Base-by-base conservation (phyloP, 108 stramenopile species). In the Stephanodiscus minutulus region DNA sequence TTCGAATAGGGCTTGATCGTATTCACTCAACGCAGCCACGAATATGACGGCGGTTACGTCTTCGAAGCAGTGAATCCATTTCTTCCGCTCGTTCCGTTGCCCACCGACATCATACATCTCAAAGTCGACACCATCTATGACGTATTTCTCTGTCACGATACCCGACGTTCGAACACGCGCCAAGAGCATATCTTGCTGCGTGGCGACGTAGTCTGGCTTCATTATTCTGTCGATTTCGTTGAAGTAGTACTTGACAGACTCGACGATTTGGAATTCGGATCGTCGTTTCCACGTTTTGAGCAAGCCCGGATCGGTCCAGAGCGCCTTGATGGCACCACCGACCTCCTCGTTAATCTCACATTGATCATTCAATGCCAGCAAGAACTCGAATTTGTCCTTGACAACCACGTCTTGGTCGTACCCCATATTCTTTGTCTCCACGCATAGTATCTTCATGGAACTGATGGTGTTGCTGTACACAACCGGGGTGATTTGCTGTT, bases 31-130 rank as follows among this genome's bases (percentile, higher is more conserved):
- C 8, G 97, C 98, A 7, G 97, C 98, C 31, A 99, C 97, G 77
- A 98, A 99, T 57, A 99, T 98, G 66, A 99, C 97, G 22, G 98
- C 98, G 48, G 97, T 98, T n/a, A 99, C 97, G 48, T 93, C 87
- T 70, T 98, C 97, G 72, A 98, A 96, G 72, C 92, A 93, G 58
- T 94, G 88, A 56, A 97, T 94, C 96, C 96, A 96, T 75, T 96
- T 94, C 47, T 91, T 90, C 28, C 93, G 72, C 75, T 96, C 93
- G 17, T 91, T 93, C 52, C 93, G 76, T 73, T 97, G 93, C 9
- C 96, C 93, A 59, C 95, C 95, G 11, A 96, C 95, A 76, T 96
- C 95, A 52, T 97, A 98, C 93, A 99, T 96, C 83, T 97, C 97
- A 73, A 97, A 98, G 39, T 96, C 88, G 46, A 90, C 85, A 22